These are phyloP conservation scores for Globisporangium okanoganense DNA, from an alignment of 352 stramenopile genomes.

Conservation along the genomic window DNA sequence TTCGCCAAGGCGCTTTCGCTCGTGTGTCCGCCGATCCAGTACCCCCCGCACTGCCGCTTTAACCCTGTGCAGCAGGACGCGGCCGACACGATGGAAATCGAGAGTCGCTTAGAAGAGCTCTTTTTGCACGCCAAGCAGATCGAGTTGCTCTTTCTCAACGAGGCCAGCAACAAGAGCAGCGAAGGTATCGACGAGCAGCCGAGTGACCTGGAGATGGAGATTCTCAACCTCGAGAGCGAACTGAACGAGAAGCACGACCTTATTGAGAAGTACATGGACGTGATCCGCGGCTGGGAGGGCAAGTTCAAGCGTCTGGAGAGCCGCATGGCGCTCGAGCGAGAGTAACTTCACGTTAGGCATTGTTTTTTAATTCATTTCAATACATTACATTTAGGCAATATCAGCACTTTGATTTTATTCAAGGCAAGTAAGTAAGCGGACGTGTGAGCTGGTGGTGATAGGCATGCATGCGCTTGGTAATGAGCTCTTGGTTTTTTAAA, in stretches of 20 bases:
- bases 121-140: constrained; percentile 82
- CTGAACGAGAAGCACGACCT: constrained; percentile 82
- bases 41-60: constrained; percentile 78
- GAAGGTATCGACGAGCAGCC: constrained; percentile 20
- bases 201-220: constrained; percentile 70
- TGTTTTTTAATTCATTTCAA: neutral
- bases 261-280: constrained; percentile 81
- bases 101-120: constrained; percentile 65
- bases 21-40: constrained; percentile 77
- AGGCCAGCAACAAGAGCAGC: constrained; percentile 8
- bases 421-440: neutral
- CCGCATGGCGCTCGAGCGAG: constrained; percentile 54
- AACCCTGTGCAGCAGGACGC: constrained; percentile 80
- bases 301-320: constrained; percentile 81
- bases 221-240: constrained; percentile 69
- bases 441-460: neutral
- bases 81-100: constrained; percentile 70
- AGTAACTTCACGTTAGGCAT: constrained; percentile 21
- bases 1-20: constrained; percentile 74
- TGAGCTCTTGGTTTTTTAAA: neutral
- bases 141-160: constrained; percentile 67
- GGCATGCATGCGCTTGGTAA: neutral
- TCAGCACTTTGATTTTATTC: neutral
- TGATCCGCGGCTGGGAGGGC: constrained; percentile 79
- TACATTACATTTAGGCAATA: neutral